phyloP scores from a whole-genome alignment of 1,139 yeast species.

The Lodderomyces pseudojiufengensis region DNA sequence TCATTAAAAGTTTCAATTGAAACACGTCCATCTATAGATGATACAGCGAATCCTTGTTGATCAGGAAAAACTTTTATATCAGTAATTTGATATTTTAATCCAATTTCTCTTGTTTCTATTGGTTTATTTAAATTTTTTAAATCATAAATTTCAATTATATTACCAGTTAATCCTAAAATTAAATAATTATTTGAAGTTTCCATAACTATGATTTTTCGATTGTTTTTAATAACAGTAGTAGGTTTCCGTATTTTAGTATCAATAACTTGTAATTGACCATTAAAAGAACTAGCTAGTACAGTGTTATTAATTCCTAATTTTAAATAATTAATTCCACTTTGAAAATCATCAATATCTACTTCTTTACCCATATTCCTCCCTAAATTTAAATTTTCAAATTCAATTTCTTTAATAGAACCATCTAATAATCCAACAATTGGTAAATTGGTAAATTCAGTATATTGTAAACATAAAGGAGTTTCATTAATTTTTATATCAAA shows the following conservation, averaged over 20 bases:
- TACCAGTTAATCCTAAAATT: constrained; percentile 55
- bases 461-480: constrained; percentile 14
- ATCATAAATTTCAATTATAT: constrained; percentile 59
- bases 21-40: constrained; percentile 87
- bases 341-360: constrained; percentile 13
- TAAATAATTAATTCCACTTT: constrained; percentile 30
- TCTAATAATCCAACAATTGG: constrained; percentile 38
- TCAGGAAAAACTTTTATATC: constrained; percentile 57
- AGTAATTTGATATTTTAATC: constrained; percentile 69
- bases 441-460: constrained; percentile 14
- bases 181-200: constrained; percentile 49
- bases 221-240: constrained; percentile 7
- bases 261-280: constrained; percentile 40
- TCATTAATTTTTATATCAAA: constrained; percentile 5
- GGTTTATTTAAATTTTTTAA: constrained; percentile 44
- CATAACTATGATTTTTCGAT: constrained; percentile 60
- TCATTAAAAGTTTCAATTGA: constrained; percentile 62
- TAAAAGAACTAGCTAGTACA: constrained; percentile 50
- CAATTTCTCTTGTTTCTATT: constrained; percentile 57
- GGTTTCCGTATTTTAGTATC: constrained; percentile 24
- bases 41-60: constrained; percentile 62
- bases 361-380: constrained; percentile 13
- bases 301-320: constrained; percentile 25
- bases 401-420: constrained; percentile 40
- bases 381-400: constrained; percentile 38